Percentiles rank a stretch among this genome's conserved stretches.
phyloP scores from a whole-genome alignment of 345 rosid species.

The Syzygium jambos region DNA sequence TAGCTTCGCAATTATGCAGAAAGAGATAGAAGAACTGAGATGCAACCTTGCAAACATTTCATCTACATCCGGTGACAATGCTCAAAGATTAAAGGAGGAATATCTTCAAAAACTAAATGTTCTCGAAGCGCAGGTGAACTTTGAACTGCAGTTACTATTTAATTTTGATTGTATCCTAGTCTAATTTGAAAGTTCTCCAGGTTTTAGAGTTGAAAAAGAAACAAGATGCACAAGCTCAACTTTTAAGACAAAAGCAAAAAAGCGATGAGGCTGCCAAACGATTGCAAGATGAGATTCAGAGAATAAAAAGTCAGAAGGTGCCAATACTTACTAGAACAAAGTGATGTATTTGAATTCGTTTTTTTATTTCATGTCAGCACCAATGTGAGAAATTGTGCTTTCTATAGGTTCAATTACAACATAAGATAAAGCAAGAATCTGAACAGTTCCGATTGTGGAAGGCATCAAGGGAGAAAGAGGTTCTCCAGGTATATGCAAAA shows the following conservation, averaged over 20 bases:
- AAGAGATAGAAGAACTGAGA: slow-evolving; percentile 81
- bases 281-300: slow-evolving; percentile 86
- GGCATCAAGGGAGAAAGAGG: slow-evolving; percentile 91
- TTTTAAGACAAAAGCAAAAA: slow-evolving; percentile 91
- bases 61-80: slow-evolving; percentile 66
- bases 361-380: not conserved
- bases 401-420: slow-evolving; percentile 74
- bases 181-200: slow-evolving; percentile 17
- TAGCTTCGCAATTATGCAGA: slow-evolving; percentile 30
- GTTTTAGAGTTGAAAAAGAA: slow-evolving; percentile 85
- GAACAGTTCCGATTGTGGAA: slow-evolving; percentile 91
- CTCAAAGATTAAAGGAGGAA: slow-evolving; percentile 71
- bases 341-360: not conserved
- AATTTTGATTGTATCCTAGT: not conserved
- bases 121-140: slow-evolving; percentile 80
- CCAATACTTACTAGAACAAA: not conserved
- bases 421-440: slow-evolving; percentile 91
- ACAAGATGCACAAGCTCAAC: slow-evolving; percentile 95
- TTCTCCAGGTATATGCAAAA: slow-evolving; percentile 61
- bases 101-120: slow-evolving; percentile 84
- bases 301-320: slow-evolving; percentile 84
- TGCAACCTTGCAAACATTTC: slow-evolving; percentile 64
- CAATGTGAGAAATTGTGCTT: not conserved
- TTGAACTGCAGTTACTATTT: not conserved
- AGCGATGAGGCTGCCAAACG: slow-evolving; percentile 84